These are phyloP conservation scores for Coffea humblotiana DNA, from an alignment of 305 asterid species.

Conservation along the genomic window DNA sequence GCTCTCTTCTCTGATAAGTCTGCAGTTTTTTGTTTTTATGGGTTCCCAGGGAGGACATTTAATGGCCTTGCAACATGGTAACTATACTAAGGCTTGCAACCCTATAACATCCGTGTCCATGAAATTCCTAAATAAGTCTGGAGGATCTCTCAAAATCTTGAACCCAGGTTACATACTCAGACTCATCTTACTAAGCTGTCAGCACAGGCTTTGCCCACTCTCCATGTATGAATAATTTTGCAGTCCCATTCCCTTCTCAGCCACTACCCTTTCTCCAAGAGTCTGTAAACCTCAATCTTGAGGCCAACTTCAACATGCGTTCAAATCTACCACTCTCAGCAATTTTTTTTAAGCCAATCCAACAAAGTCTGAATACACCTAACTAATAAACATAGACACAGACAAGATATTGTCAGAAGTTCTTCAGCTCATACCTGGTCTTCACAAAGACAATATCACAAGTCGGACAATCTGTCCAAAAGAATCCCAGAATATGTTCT, in stretches of 20 bases:
- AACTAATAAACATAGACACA: neutral
- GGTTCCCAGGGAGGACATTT: no score
- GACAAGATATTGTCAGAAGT: slow-evolving; percentile 9
- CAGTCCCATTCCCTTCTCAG: no score
- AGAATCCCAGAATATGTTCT: slow-evolving; percentile 84
- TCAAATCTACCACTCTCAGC: neutral
- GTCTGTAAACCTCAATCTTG: neutral
- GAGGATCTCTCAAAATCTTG: no score
- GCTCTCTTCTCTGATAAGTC: neutral
- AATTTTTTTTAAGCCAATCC: neutral
- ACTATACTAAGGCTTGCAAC: no score
- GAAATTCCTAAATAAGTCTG: no score
- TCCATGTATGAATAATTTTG: no score
- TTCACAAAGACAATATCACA: slow-evolving; percentile 81
- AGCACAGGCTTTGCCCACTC: no score
- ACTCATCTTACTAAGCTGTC: no score
- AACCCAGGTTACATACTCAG: no score
- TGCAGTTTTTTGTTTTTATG: no score
- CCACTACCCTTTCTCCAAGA: neutral
- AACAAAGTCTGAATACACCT: neutral
- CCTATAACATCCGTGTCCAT: no score
- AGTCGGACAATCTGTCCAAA: slow-evolving; percentile 87
- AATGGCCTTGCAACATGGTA: no score
- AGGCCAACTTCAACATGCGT: neutral
- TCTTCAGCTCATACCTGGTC: slow-evolving; percentile 59